Evolutionary conservation across 768 basidiomycete genomes (phyloP).

Genomic region (Russula dissimulans): DNA sequence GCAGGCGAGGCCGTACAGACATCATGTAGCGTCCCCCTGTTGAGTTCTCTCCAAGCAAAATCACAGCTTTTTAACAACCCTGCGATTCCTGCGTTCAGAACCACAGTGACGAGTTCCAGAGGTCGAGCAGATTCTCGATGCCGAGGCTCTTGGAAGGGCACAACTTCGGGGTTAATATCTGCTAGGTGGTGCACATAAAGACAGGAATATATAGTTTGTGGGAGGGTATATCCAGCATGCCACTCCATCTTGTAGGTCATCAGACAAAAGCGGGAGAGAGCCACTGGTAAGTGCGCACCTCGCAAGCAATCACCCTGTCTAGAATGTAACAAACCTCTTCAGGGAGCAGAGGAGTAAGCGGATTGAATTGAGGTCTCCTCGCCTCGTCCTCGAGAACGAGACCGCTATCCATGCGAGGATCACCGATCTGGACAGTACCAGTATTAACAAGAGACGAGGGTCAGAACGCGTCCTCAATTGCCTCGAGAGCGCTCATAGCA

Average conservation of each 20-base stretch:
- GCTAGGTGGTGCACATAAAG: constrained; percentile 59
- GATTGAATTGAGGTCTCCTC: constrained; percentile 46
- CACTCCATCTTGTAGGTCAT: constrained; percentile 61
- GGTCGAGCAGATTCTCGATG: constrained; percentile 41
- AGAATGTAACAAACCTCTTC: constrained; percentile 86
- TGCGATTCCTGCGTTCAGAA: constrained; percentile 57
- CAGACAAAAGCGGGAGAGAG: constrained; percentile 8
- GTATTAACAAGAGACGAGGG: constrained; percentile 9
- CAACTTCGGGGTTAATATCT: constrained; percentile 49
- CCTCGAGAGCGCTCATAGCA: constrained; percentile 92
- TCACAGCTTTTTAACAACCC: constrained; percentile 77
- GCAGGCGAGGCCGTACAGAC: constrained; percentile 31
- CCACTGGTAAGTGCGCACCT: constrained; percentile 40
- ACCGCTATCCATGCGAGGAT: constrained; percentile 84
- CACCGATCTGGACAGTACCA: constrained; percentile 56
- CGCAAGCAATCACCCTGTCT: constrained; percentile 66
- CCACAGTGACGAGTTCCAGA: constrained; percentile 52
- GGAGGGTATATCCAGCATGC: constrained; percentile 77
- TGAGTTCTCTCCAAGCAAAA: constrained; percentile 71
- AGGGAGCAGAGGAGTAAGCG: constrained; percentile 51
- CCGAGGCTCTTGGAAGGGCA: constrained; percentile 23
- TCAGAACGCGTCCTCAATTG: constrained; percentile 27
- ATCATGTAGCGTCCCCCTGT: constrained; percentile 67
- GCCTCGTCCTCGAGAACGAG: constrained; percentile 36
- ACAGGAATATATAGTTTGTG: constrained; percentile 77